Evolutionary conservation across 495 filamentous ascomycete species (phyloP).

Genomic region (Acidiella bohemica): DNA sequence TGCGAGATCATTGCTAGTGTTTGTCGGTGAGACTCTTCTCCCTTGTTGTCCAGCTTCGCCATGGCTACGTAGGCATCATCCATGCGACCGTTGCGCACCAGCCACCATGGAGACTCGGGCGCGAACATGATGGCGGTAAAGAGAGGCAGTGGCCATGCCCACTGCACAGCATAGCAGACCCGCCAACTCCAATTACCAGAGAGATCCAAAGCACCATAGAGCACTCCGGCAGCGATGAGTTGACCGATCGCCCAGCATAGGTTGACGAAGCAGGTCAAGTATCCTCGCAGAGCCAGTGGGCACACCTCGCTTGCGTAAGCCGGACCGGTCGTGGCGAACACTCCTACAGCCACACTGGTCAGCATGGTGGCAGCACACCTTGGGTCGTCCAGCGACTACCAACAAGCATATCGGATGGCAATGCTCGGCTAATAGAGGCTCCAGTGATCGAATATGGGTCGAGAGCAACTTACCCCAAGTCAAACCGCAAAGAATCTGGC

Average conservation of each 20-base stretch:
- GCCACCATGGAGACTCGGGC: constrained; percentile 29
- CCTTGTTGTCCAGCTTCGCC: constrained; percentile 25
- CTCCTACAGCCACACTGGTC: too few relatives aligned
- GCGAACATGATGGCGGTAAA: constrained; percentile 25
- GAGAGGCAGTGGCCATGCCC: constrained; percentile 30
- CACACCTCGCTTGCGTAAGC: constrained; percentile 59
- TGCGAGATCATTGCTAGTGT: constrained; percentile 27
- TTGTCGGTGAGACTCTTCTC: constrained; percentile 25
- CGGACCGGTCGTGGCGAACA: constrained; percentile 5
- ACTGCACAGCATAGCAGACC: constrained; percentile 30
- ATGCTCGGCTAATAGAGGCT: too few relatives aligned
- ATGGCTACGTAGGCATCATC: constrained; percentile 25
- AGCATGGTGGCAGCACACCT: too few relatives aligned
- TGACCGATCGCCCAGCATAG: constrained; percentile 30
- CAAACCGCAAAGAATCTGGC: constrained; percentile 12
- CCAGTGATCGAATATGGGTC: too few relatives aligned
- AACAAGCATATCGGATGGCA: too few relatives aligned
- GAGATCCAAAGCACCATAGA: background rate
- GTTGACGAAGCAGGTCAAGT: constrained; percentile 32
- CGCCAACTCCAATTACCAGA: constrained; percentile 16
- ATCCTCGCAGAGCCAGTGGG: constrained; percentile 31
- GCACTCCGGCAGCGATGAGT: constrained; percentile 22
- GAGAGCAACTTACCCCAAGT: too few relatives aligned
- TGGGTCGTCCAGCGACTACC: too few relatives aligned
- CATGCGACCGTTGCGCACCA: constrained; percentile 26